Conservation (phyloP, 1,284 basidiomycete species). For the Leccinum olivaceoglutinosum region DNA sequence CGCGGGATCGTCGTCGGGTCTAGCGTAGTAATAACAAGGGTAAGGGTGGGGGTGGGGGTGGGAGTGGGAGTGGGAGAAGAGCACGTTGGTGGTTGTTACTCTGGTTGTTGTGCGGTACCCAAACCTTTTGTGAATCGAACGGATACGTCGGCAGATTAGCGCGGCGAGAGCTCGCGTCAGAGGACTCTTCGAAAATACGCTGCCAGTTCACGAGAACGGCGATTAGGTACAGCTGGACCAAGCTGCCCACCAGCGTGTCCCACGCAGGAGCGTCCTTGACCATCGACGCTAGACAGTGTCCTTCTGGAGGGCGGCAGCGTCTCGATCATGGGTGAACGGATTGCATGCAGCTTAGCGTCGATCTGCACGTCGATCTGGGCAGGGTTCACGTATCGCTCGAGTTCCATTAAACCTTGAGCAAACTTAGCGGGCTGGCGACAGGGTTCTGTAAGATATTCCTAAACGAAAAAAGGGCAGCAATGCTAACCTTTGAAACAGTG, state of each 20-base stretch:
- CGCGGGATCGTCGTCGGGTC: too few species aligned
- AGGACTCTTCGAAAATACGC: conserved; percentile 44
- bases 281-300: conserved; percentile 42
- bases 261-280: conserved; percentile 41
- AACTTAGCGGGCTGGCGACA: too few species aligned
- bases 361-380: too few species aligned
- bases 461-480: neutral
- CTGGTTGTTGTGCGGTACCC: conserved; percentile 44
- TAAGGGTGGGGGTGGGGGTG: too few species aligned
- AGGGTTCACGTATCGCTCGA: too few species aligned
- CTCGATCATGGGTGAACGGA: too few species aligned
- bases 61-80: neutral
- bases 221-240: conserved; percentile 46
- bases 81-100: neutral
- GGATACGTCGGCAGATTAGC: conserved; percentile 58
- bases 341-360: too few species aligned
- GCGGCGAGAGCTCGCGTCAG: conserved; percentile 28
- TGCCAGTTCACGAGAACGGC: conserved; percentile 47
- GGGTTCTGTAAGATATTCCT: neutral
- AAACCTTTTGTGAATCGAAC: conserved; percentile 51
- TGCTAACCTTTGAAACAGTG: conserved; percentile 51
- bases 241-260: conserved; percentile 38
- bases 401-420: too few species aligned
- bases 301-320: conserved; percentile 23
- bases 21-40: too few species aligned